A percentile compares a stretch with the other conserved stretches of the same genome.
phyloP scores from a whole-genome alignment of 2,329 filamentous ascomycete genomes.

The Macrophomina phaseolina region DNA sequence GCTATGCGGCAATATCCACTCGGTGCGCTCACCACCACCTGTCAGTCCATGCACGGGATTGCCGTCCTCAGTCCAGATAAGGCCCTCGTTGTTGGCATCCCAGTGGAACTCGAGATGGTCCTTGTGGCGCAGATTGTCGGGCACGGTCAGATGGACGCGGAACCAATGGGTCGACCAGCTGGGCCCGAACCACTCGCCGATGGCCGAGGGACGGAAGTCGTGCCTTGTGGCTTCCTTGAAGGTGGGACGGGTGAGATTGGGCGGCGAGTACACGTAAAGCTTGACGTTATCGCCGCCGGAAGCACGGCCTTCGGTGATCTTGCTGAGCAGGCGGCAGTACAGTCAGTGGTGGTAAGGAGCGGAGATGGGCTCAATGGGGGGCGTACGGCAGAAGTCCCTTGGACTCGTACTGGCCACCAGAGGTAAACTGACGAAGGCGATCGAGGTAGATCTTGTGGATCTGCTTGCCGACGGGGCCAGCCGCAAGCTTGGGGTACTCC shows the following conservation, averaged over 20 bases:
- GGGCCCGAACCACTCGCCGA: constrained; percentile 84
- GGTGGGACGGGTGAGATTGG: constrained; percentile 76
- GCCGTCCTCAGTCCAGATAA: constrained; percentile 92
- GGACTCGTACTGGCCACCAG: constrained; percentile 71
- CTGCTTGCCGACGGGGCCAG: constrained; percentile 48
- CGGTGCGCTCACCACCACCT: constrained; percentile 82
- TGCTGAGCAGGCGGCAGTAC: constrained; percentile 51
- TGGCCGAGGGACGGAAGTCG: constrained; percentile 73
- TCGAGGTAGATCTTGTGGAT: constrained; percentile 86
- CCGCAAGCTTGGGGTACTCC: constrained; percentile 42
- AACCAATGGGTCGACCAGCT: constrained; percentile 99
- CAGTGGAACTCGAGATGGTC: constrained; percentile 93
- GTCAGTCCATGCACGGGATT: constrained; percentile 89
- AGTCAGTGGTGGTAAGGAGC: too few species aligned
- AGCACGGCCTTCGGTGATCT: constrained; percentile 71
- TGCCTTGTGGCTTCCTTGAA: constrained; percentile 85
- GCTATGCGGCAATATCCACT: constrained; percentile 85
- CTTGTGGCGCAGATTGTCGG: constrained; percentile 72
- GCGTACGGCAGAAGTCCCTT: constrained; percentile 74
- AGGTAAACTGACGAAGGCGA: constrained; percentile 81
- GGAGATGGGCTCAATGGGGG: constrained; percentile 22
- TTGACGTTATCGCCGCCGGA: constrained; percentile 79
- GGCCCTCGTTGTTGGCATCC: constrained; percentile 93
- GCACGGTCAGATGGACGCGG: constrained; percentile 79
- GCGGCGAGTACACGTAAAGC: constrained; percentile 85